Evolutionary conservation across 2,329 filamentous ascomycete species (phyloP), one percentile per base, ranked within the genome.

Genomic region (Ambrosiella beaveri): DNA sequence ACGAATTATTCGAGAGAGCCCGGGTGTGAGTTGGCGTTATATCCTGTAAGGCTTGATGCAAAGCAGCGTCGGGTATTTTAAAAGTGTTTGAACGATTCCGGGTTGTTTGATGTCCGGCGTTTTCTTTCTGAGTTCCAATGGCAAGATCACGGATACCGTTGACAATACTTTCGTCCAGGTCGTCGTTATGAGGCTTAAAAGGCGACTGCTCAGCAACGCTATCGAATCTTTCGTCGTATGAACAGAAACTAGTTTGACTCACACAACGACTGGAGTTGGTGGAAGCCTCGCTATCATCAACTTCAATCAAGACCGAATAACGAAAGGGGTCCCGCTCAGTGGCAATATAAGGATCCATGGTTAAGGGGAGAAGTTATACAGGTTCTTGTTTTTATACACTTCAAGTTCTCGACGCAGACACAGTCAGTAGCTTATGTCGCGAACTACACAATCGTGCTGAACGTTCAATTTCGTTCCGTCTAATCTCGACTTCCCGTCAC

Each of bases 231-330:
- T 57, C 57, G 52, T 60, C 59, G 55, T 57, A 60, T 36, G 59
- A 60, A 51, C 59, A 60, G 54, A 40, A 60, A 47, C 59, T 60
- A 27, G 56, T 40, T 44, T 56, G 39, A 45, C 59, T 60, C 47
- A 44, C 59, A 55, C 59, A 60, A 53, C 59, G 59, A 47, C 59
- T 60, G 19, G 59, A 58, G 15, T 57, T 50, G 15, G 59, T 52
- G 52, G 53, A 56, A 36, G 49, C 45, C 17, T 51, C 52, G 39
- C 47, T 57, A 45, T 60, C 56, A 50, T 60, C 59, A 19, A 60
- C 15, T 40, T 60, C 59, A 37, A 60, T 40, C 3, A 60, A 49
- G 37, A 60, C 38, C 44, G 59, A 60, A 50, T 58, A 60, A 44
- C 56, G 59, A 58, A 47, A 57, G 36, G 55, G 56, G 52, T 60